Evolutionary conservation across 2,329 filamentous ascomycete genomes (phyloP).

Genomic region (Aspergillus fumigatus): DNA sequence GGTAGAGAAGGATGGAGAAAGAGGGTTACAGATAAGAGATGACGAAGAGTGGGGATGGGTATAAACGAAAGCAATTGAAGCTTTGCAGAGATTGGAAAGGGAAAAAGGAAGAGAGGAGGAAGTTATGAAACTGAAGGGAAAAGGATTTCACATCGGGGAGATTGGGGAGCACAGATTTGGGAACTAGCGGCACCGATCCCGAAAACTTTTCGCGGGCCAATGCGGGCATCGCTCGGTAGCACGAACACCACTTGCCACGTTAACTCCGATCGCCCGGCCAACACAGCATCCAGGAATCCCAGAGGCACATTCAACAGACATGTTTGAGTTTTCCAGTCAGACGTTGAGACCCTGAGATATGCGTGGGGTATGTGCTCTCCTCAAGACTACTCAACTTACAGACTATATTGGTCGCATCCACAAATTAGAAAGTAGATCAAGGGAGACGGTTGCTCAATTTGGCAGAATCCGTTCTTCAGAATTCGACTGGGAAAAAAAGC

Average conservation of each 20-base stretch:
- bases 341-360: too few species aligned
- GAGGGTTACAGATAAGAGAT: constrained; percentile 6
- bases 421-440: background rate
- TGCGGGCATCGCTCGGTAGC: constrained; percentile 15
- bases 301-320: background rate
- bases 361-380: background rate
- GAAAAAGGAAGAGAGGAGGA: constrained; percentile 14
- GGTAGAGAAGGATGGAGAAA: constrained; percentile 12
- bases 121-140: constrained; percentile 25
- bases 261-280: constrained; percentile 19
- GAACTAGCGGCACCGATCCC: constrained; percentile 21
- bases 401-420: background rate
- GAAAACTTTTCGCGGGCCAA: constrained; percentile 32
- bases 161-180: background rate
- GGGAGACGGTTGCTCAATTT: background rate
- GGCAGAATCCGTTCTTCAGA: background rate
- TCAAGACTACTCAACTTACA: background rate
- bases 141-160: constrained; percentile 1
- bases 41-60: background rate
- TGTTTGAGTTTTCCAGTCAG: background rate
- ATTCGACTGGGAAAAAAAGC: background rate
- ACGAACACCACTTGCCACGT: constrained; percentile 13
- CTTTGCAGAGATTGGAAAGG: constrained; percentile 14
- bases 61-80: constrained; percentile 15
- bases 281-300: background rate